Evolutionary conservation across 192 early-diverging fungal species (phyloP), one percentile per base, ranked within the genome.

Genomic region (Coemansia sp.): DNA sequence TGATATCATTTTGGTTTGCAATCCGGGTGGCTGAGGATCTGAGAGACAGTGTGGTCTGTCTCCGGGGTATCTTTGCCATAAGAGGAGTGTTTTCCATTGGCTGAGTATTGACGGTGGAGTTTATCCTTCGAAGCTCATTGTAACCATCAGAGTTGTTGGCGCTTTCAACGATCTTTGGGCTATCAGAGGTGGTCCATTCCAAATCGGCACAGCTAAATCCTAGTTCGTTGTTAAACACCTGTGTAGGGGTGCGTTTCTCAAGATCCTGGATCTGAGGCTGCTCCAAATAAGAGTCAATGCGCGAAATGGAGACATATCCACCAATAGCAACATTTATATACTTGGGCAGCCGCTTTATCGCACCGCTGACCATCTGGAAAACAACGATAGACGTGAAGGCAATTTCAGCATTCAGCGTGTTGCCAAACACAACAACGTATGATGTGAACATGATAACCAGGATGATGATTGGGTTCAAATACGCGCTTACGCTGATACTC

Each of bases 221-320:
- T 23, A 72, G 38, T 23, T 19, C 67, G 10, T 54, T 45, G 18
- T 6, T 40, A 52, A 11, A 21, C 40, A 21, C 56, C 32, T 32
- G 32, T 37, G 61, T 41, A 23, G 16, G 45, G 18, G 66, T 73
- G 43, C 70, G 79, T 63, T 75, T 37, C 59, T 83, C 64, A 12
- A 85, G 71, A 40, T 53, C 69, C 70, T 86, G 81, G 57, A 94
- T 68, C 71, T 96, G 88, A 1, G 85, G 76, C 69, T 95, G 91
- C 10, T 68, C 74, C 50, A 98, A 79, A 66, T 93, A 98, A 42
- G 80, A 77, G 49, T 87, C 86, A 59, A 98, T 86, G 64, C 92
- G 89, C 11, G 70, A 58, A 39, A 91, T 56, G 38, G 90, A 87
- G 23, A 92, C 90, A 23, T 78, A 82, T 10, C 84, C 87, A 42